A percentile compares a stretch with the other conserved stretches of the same genome.
Conservation (phyloP, 768 basidiomycete species). For the Auriscalpium microsporum region DNA sequence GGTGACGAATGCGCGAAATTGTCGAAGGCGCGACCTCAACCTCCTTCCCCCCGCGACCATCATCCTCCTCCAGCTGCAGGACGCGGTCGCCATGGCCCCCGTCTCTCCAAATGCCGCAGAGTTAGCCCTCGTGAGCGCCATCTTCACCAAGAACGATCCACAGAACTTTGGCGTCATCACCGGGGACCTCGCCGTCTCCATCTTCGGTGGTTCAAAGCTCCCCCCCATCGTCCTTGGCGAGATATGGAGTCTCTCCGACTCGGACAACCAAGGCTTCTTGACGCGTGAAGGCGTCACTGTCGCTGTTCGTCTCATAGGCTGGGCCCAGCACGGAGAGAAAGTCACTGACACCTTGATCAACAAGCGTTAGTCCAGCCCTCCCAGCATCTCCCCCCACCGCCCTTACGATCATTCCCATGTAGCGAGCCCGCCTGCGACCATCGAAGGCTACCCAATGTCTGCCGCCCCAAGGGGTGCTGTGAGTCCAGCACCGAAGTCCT, state of each 20-base stretch:
- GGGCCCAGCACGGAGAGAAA: constrained; percentile 81
- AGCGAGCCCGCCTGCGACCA: constrained; percentile 82
- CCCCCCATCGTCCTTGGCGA: constrained; percentile 74
- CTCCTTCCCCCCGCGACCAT: not conserved
- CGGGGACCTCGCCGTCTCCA: constrained; percentile 82
- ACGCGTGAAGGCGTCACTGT: constrained; percentile 81
- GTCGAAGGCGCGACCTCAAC: too few species aligned
- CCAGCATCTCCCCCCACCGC: constrained; percentile 5
- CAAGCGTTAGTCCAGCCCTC: constrained; percentile 51
- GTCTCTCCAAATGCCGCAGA: constrained; percentile 41
- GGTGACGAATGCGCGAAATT: too few species aligned
- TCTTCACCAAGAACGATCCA: constrained; percentile 66
- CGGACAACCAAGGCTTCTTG: constrained; percentile 89
- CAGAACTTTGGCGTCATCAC: constrained; percentile 79
- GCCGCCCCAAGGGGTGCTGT: constrained; percentile 50
- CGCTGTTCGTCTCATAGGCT: constrained; percentile 86
- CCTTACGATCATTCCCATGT: constrained; percentile 10
- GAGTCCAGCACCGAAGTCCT: constrained; percentile 46
- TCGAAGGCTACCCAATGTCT: constrained; percentile 54
- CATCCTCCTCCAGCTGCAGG: not conserved
- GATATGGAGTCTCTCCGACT: constrained; percentile 90
- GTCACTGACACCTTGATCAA: constrained; percentile 51
- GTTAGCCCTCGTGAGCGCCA: constrained; percentile 56
- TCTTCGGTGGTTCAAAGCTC: constrained; percentile 80
- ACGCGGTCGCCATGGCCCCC: constrained; percentile 26